Base-by-base conservation (phyloP, 495 filamentous ascomycete species). In the Chlorociboria aeruginascens region DNA sequence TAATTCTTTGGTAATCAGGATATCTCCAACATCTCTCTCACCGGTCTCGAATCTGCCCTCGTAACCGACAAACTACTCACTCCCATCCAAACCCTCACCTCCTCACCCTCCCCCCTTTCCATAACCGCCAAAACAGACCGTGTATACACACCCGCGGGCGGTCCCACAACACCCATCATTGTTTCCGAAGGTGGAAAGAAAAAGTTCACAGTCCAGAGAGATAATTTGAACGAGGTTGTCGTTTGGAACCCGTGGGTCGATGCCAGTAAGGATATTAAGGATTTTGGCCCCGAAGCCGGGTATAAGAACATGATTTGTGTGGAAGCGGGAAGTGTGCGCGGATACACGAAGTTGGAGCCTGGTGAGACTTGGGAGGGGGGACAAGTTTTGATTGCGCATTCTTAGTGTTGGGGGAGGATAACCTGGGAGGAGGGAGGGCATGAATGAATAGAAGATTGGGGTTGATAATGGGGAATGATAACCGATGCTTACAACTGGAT, bases 171-270 rank as follows among this genome's bases (percentile, higher is more conserved):
- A 4, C 58, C 67, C 45, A 58, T 86, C 28, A 63, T 72, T 1
- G 77, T 94, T 3, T 53, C 69, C 1, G 72, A 82, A 45, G 74
- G 71, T 43, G 80, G 78, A 35, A 68, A 72, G 58, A 64, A 80
- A 42, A 64, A 74, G 29, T 94, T 81, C 66, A 77, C 75, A 16
- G 69, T 96, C 30, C 74, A 77, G 13, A 75, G 93, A 35, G 85
- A 95, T 63, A 87, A 82, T 56, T 68, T 99, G 46, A 67, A 68
- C 45, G 86, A 97, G 45, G 82, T 89, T 31, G 89, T 95, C 2
- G 86, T 99, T 2, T 99, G 93, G 93, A 99, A 99, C 63, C 93
- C 93, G 3, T 96, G 92, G 89, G 71, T 72, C 30, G 85, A 86
- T 45, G 90, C 89, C 64, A 82, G 85, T 7, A 73, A 73, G 53